Base-by-base conservation (phyloP, 371 early-diverging fungal genomes). In the Smittium culicis region DNA sequence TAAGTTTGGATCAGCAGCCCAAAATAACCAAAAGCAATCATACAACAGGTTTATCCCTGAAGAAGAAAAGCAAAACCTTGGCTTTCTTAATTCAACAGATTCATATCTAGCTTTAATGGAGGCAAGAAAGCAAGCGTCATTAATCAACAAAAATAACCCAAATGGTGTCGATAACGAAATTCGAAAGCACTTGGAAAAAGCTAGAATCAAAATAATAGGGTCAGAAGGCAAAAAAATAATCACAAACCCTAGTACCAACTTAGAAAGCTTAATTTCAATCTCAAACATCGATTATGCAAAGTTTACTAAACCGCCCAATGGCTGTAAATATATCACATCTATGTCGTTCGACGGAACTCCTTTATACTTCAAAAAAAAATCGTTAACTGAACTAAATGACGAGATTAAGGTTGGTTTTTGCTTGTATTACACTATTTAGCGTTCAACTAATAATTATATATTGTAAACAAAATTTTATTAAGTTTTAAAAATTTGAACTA, bases 1-100 rank as follows among this genome's bases (percentile, higher is more conserved):
- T 32, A 63, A 63, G 32, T 63, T 32, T 63, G 63, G 33, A 2
- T 25, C 24, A 11, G 11, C 17, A n/a, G 17, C 31, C 20, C 31
- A 33, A 33, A 63, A 30, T n/a, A 63, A 63, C 63, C 16, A 14
- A 14, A 32, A 59, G 5, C 5, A 29, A 32, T n/a, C n/a, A n/a
- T n/a, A n/a, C n/a, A 63, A 35, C 5, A 35, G n/a, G 63, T 34
- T 24, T 27, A 8, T 30, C 32, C 5, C n/a, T 24, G 63, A 33
- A n/a, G 63, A 63, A 32, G 63, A 63, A 35, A 32, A 24, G 11
- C n/a, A 33, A 30, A 63, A 32, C n/a, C n/a, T 63, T n/a, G 63
- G 63, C n/a, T n/a, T 63, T n/a, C 11, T 63, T n/a, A 33, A 63
- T 24, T 33, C 63, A 1, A 35, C n/a, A 31, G n/a, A 27, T n/a